Percentiles rank a stretch among this genome's conserved stretches.
phyloP scores from a whole-genome alignment of 805 yeast species.

The Naumovozyma castellii region DNA sequence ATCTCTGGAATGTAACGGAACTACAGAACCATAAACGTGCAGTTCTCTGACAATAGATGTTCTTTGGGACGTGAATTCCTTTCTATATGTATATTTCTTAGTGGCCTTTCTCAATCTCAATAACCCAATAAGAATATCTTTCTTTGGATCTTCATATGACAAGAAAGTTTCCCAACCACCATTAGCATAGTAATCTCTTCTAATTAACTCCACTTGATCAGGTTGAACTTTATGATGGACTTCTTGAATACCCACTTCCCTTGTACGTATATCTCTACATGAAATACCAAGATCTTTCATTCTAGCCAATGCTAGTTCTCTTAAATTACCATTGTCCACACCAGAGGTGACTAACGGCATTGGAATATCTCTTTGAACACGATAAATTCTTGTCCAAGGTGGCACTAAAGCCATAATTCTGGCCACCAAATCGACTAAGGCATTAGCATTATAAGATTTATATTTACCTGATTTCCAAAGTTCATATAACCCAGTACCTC shows the following conservation, averaged over 20 bases:
- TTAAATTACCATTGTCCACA: slow-evolving; percentile 91
- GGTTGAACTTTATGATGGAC: slow-evolving; percentile 96
- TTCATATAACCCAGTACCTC: slow-evolving; percentile 96
- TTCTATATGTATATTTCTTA: slow-evolving; percentile 80
- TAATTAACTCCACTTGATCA: slow-evolving; percentile 88
- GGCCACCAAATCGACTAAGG: slow-evolving; percentile 88
- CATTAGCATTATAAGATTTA: slow-evolving; percentile 90
- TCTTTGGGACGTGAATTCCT: slow-evolving; percentile 73
- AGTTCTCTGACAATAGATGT: slow-evolving; percentile 94
- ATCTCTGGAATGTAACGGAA: slow-evolving; percentile 90
- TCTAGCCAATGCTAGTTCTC: slow-evolving; percentile 91
- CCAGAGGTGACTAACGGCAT: slow-evolving; percentile 98
- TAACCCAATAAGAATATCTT: slow-evolving; percentile 88
- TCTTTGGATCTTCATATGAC: slow-evolving; percentile 92
- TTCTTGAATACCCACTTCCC: slow-evolving; percentile 98
- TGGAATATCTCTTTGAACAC: slow-evolving; percentile 98
- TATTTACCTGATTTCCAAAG: slow-evolving; percentile 94
- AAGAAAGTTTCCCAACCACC: slow-evolving; percentile 98
- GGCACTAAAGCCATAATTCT: slow-evolving; percentile 93
- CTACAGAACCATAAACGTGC: slow-evolving; percentile 96
- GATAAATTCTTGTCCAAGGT: slow-evolving; percentile 97
- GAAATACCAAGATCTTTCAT: slow-evolving; percentile 97
- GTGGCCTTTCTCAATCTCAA: slow-evolving; percentile 81
- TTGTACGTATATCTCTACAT: slow-evolving; percentile 91
- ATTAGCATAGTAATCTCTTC: slow-evolving; percentile 94